A percentile compares a stretch with the other conserved stretches of the same genome.
Evolutionary conservation across 2,329 filamentous ascomycete genomes (phyloP).

Genomic region (Botrytis cinerea): DNA sequence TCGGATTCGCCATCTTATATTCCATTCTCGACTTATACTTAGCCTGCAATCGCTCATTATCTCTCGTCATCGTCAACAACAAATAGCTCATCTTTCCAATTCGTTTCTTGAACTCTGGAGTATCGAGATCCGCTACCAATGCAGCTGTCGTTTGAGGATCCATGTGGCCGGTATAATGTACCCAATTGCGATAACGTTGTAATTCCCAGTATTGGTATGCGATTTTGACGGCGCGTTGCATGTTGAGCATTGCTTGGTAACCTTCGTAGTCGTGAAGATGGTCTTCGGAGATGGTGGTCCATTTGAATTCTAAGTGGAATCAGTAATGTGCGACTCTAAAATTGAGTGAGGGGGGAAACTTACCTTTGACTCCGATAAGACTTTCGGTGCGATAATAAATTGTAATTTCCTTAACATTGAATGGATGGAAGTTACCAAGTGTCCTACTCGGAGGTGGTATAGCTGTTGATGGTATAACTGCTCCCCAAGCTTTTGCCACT

Average conservation of each 20-base stretch:
- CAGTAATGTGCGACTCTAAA: not conserved
- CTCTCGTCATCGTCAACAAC: not conserved
- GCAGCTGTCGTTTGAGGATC: not conserved
- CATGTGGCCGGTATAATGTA: not conserved
- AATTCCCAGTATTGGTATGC: not conserved
- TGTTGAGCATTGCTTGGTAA: not conserved
- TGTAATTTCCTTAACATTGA: not conserved
- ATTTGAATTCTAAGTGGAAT: not conserved
- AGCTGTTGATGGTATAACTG: not conserved
- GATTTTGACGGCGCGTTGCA: not conserved
- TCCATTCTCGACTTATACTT: not conserved
- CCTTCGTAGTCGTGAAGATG: not conserved
- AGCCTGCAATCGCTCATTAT: not conserved
- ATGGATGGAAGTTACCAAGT: not conserved
- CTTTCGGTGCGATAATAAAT: not conserved
- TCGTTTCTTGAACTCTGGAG: not conserved
- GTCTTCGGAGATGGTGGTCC: not conserved
- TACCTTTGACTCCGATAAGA: not conserved
- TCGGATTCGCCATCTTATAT: not conserved
- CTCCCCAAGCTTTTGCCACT: not conserved
- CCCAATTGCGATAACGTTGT: not conserved
- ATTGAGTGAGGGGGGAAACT: not conserved
- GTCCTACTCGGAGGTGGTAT: not conserved
- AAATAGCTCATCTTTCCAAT: not conserved
- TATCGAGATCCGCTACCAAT: not conserved